Conservation (phyloP, 495 filamentous ascomycete species). For the Daldinia concentrica region DNA sequence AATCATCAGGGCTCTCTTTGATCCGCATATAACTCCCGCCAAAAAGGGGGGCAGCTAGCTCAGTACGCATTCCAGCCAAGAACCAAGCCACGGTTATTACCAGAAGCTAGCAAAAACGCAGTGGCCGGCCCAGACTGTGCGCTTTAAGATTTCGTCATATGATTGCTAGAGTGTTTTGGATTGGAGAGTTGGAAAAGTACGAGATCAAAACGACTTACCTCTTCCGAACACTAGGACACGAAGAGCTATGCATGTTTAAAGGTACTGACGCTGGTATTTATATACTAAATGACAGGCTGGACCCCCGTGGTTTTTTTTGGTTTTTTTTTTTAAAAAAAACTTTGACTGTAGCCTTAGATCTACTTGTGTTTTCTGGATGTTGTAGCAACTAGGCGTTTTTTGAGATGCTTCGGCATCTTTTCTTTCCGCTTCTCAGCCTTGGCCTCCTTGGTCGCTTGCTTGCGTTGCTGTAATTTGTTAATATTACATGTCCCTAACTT, state of each 20-base stretch:
- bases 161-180: slow-evolving; percentile 22
- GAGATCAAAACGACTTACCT: neutral
- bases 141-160: slow-evolving; percentile 49
- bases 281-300: neutral
- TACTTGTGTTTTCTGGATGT: slow-evolving; percentile 53
- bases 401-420: slow-evolving; percentile 95
- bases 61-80: slow-evolving; percentile 42
- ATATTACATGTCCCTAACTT: neutral
- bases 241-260: neutral
- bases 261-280: neutral
- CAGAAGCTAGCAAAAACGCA: slow-evolving; percentile 42
- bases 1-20: slow-evolving; percentile 66
- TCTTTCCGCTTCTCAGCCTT: slow-evolving; percentile 89
- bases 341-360: slow-evolving; percentile 6
- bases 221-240: neutral
- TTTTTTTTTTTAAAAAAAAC: too few species aligned
- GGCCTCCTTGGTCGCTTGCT: slow-evolving; percentile 90
- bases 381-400: slow-evolving; percentile 75
- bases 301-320: neutral
- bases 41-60: slow-evolving; percentile 26
- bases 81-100: slow-evolving; percentile 48
- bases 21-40: slow-evolving; percentile 49
- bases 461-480: slow-evolving; percentile 69
- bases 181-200: neutral
- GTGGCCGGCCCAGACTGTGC: slow-evolving; percentile 12